phyloP scores from a whole-genome alignment of 2,329 filamentous ascomycete genomes.

The Xylaria polymorpha region DNA sequence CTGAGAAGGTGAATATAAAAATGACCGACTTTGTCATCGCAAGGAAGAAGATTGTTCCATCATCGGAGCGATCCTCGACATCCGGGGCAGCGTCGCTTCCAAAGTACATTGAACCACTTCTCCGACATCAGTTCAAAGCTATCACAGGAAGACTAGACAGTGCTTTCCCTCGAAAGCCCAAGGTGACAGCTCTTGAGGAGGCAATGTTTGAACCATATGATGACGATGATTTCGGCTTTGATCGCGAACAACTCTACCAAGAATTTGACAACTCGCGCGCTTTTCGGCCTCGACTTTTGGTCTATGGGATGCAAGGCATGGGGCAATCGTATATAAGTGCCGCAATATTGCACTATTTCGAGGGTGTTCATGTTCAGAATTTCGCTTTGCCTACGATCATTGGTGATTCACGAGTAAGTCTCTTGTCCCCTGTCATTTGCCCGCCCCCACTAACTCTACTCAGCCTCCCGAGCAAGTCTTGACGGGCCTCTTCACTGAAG shows the following conservation, averaged over 20 bases:
- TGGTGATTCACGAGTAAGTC: constrained; percentile 79
- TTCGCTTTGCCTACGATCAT: constrained; percentile 91
- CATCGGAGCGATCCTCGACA: constrained; percentile 88
- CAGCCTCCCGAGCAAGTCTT: constrained; percentile 86
- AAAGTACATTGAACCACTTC: constrained; percentile 81
- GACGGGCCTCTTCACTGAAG: constrained; percentile 90
- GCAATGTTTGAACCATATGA: constrained; percentile 90
- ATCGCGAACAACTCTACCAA: constrained; percentile 77
- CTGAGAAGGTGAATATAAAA: constrained; percentile 83
- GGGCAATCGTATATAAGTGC: constrained; percentile 90
- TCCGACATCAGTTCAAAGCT: constrained; percentile 76
- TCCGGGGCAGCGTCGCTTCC: constrained; percentile 86
- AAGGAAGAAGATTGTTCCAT: constrained; percentile 95
- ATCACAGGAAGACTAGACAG: constrained; percentile 78
- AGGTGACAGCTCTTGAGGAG: constrained; percentile 89
- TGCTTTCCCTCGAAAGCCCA: constrained; percentile 85
- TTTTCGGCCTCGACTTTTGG: constrained; percentile 87
- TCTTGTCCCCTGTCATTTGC: constrained; percentile 4
- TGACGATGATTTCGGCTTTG: constrained; percentile 85
- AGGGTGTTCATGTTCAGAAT: constrained; percentile 92
- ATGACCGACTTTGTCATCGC: constrained; percentile 98
- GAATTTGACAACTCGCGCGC: constrained; percentile 90
- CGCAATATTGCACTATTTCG: constrained; percentile 88
- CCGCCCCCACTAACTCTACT: constrained; percentile 44
- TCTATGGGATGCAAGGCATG: constrained; percentile 88